Evolutionary conservation across 768 basidiomycete species (phyloP).

Genomic region (Podaxis mareebaensis): DNA sequence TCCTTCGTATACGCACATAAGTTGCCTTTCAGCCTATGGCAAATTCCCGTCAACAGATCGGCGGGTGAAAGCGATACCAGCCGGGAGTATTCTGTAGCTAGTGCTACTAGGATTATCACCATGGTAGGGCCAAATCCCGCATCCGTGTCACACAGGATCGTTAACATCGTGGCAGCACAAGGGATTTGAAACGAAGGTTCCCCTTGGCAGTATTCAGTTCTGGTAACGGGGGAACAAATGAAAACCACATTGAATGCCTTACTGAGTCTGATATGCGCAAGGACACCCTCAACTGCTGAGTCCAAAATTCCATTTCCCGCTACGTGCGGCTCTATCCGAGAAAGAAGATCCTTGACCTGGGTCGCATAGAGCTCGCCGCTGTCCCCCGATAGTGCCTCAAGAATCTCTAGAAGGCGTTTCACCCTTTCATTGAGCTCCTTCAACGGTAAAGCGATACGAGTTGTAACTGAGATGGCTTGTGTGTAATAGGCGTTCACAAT

Average conservation of each 20-base stretch:
- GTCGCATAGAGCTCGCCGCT: constrained; percentile 63
- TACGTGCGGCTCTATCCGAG: constrained; percentile 43
- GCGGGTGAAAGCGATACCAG: constrained; percentile 20
- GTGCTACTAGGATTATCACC: constrained; percentile 45
- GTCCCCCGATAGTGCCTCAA: constrained; percentile 43
- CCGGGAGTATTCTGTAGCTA: constrained; percentile 21
- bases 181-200: constrained; percentile 39
- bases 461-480: constrained; percentile 24
- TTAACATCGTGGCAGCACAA: constrained; percentile 45
- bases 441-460: neutral
- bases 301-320: constrained; percentile 36
- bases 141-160: constrained; percentile 50
- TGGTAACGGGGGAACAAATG: neutral
- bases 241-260: constrained; percentile 17
- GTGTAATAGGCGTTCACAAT: constrained; percentile 60
- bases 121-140: constrained; percentile 57
- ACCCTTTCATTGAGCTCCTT: constrained; percentile 28
- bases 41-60: constrained; percentile 19
- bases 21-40: constrained; percentile 24
- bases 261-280: constrained; percentile 56
- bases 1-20: constrained; percentile 15
- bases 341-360: constrained; percentile 44
- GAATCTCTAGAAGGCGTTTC: constrained; percentile 48
- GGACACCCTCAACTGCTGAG: constrained; percentile 53
- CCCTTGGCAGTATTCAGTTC: constrained; percentile 31